phyloP scores from a whole-genome alignment of 306 rosid genomes.

The Amphicarpaea edgeworthii region DNA sequence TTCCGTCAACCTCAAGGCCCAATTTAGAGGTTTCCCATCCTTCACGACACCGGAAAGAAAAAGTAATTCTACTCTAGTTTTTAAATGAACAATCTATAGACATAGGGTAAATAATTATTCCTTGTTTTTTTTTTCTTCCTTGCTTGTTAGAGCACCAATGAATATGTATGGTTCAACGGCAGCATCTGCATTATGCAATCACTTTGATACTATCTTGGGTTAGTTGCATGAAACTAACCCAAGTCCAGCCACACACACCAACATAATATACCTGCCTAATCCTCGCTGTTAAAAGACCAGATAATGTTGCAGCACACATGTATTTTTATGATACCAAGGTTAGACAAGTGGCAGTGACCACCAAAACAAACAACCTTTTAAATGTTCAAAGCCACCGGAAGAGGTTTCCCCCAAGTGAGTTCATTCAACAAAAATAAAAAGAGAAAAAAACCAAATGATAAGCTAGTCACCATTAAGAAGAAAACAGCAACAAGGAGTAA shows the following conservation, averaged over 20 bases:
- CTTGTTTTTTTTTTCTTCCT: background rate
- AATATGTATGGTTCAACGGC: background rate
- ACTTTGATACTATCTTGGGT: too few species aligned
- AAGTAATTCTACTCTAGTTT: background rate
- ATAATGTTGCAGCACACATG: background rate
- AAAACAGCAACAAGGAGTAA: conserved; percentile 41
- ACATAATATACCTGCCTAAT: background rate
- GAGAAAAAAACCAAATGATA: conserved; percentile 16
- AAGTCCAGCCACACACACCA: too few species aligned
- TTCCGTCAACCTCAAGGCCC: background rate
- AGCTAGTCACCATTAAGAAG: conserved; percentile 38
- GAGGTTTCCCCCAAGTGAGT: conserved; percentile 32
- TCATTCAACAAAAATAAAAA: conserved; percentile 33
- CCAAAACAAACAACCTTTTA: conserved; percentile 24
- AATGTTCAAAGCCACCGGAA: conserved; percentile 5
- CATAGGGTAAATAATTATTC: background rate
- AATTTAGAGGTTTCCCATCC: background rate
- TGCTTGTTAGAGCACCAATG: background rate
- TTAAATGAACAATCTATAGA: background rate
- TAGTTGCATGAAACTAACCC: background rate
- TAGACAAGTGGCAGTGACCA: background rate
- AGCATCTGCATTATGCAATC: too few species aligned
- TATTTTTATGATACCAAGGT: conserved; percentile 18
- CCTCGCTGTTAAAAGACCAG: background rate
- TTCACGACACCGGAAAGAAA: background rate